Evolutionary conservation across 108 stramenopile species (phyloP).

Genomic region (Skeletonema menzelii): DNA sequence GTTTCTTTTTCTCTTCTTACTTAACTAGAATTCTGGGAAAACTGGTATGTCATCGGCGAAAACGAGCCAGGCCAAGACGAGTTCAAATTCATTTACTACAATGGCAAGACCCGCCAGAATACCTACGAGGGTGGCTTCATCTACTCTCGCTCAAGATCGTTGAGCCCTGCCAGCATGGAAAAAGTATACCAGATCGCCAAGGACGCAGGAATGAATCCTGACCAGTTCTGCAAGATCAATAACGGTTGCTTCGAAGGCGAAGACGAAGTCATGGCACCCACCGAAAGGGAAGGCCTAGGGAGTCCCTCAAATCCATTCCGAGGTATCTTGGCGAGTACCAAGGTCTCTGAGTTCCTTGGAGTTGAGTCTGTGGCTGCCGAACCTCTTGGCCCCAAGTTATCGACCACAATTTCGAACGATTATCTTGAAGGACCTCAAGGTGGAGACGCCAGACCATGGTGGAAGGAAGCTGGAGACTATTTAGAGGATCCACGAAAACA

Average conservation of each 20-base stretch:
- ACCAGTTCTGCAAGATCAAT: slow-evolving; percentile 89
- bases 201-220: slow-evolving; percentile 90
- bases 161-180: slow-evolving; percentile 74
- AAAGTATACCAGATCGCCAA: slow-evolving; percentile 89
- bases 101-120: slow-evolving; percentile 95
- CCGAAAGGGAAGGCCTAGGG: slow-evolving; percentile 44
- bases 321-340: slow-evolving; percentile 84
- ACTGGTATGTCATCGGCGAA: slow-evolving; percentile 94
- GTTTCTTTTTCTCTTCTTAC: slow-evolving; percentile 1
- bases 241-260: slow-evolving; percentile 81
- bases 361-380: slow-evolving; percentile 90
- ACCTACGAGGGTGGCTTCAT: slow-evolving; percentile 98
- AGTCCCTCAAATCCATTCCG: slow-evolving; percentile 72
- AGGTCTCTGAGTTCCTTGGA: slow-evolving; percentile 81
- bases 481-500: slow-evolving; percentile 86
- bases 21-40: slow-evolving; percentile 96
- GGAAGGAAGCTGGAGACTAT: slow-evolving; percentile 89
- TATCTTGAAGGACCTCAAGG: slow-evolving; percentile 15
- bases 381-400: slow-evolving; percentile 37
- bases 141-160: slow-evolving; percentile 83
- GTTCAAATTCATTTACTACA: slow-evolving; percentile 97
- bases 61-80: slow-evolving; percentile 77
- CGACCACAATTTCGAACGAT: slow-evolving; percentile 24
- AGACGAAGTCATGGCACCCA: neutral
- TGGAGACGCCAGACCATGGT: slow-evolving; percentile 59